Conservation (phyloP, 1,139 yeast genomes). For the Sugiyamaella paludigena region DNA sequence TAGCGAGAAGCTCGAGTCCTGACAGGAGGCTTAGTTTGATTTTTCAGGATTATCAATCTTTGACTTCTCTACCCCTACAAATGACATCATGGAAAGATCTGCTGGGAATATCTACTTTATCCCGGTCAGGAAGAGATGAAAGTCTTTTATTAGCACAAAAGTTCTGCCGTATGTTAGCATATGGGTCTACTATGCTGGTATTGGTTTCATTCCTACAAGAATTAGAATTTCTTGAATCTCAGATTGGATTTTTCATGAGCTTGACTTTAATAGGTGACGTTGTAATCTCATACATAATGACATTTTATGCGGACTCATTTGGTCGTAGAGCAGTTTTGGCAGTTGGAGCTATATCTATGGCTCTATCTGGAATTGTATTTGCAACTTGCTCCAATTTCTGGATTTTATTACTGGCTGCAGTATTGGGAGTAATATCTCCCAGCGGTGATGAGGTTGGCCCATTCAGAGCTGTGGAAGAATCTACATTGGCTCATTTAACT, state of each 20-base stretch:
- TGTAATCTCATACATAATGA: slow-evolving; percentile 61
- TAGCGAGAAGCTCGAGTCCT: too few species aligned
- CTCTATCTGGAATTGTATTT: slow-evolving; percentile 64
- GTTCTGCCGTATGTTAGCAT: slow-evolving; percentile 70
- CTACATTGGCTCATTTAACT: slow-evolving; percentile 78
- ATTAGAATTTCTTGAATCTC: slow-evolving; percentile 53
- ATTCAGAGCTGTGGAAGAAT: slow-evolving; percentile 84
- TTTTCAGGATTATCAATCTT: too few species aligned
- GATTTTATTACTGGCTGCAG: slow-evolving; percentile 61
- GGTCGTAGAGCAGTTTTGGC: slow-evolving; percentile 70
- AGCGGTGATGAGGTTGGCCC: slow-evolving; percentile 95
- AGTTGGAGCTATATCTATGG: slow-evolving; percentile 69
- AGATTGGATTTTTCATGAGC: slow-evolving; percentile 81
- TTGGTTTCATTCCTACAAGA: slow-evolving; percentile 65
- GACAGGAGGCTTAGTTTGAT: too few species aligned
- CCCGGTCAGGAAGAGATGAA: slow-evolving; percentile 45
- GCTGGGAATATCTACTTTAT: slow-evolving; percentile 22
- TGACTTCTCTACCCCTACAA: too few species aligned
- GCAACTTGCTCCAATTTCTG: slow-evolving; percentile 51
- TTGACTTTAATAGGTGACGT: slow-evolving; percentile 80
- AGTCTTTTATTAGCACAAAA: slow-evolving; percentile 68
- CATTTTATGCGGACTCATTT: slow-evolving; percentile 75
- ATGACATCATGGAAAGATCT: slow-evolving; percentile 10
- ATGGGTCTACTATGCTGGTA: slow-evolving; percentile 80
- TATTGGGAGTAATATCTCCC: slow-evolving; percentile 74